Evolutionary conservation across 306 rosid genomes (phyloP).

Genomic region (Gynostemma pentaphyllum): DNA sequence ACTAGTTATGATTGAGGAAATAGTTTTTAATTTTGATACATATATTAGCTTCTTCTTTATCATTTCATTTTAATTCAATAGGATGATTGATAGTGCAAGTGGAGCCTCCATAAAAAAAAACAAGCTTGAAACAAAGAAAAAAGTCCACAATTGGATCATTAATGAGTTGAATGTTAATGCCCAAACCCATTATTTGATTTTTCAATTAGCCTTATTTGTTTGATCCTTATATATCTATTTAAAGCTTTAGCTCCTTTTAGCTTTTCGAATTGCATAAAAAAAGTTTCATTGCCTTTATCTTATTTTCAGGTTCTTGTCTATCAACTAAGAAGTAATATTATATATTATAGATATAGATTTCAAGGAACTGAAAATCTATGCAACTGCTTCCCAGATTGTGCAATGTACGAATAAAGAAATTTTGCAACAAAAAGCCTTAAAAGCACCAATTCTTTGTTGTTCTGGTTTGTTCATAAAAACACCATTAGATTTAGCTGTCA

Average conservation of each 20-base stretch:
- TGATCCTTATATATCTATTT: too few relatives aligned
- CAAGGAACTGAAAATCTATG: constrained; percentile 19
- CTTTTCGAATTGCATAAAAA: neutral
- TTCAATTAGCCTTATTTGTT: too few relatives aligned
- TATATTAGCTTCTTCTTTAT: neutral
- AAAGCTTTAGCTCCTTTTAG: neutral
- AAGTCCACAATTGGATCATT: too few relatives aligned
- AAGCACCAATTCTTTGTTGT: constrained; percentile 64
- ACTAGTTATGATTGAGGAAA: neutral
- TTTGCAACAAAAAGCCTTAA: constrained; percentile 26
- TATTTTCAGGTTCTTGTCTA: neutral
- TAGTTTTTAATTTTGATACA: neutral
- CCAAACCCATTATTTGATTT: too few relatives aligned
- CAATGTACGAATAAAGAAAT: constrained; percentile 20
- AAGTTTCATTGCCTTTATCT: neutral
- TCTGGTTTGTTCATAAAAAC: constrained; percentile 44
- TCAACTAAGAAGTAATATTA: neutral
- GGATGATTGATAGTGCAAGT: too few relatives aligned
- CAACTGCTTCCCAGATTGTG: constrained; percentile 24
- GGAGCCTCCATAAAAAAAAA: too few relatives aligned
- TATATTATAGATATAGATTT: constrained; percentile 23
- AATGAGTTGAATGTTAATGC: too few relatives aligned
- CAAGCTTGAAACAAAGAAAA: too few relatives aligned
- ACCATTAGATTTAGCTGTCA: constrained; percentile 44
- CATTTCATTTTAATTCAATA: too few relatives aligned